Base-by-base conservation (phyloP, 164 flowering plant genomes). In the Chimonanthus salicifolius region DNA sequence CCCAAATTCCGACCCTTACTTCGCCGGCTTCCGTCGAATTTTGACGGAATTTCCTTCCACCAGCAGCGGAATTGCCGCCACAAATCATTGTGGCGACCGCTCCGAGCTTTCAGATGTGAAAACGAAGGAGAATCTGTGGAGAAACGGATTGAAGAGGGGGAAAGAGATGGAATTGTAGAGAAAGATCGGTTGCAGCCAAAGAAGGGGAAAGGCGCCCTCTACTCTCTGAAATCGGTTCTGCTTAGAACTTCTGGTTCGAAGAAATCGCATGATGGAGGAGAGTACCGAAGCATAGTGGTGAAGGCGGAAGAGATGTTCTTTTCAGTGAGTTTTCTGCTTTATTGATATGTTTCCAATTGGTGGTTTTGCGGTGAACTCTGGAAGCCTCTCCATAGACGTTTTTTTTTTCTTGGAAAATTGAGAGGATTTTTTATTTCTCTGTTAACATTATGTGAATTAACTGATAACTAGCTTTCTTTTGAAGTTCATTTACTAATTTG, bases 91-190 rank as follows among this genome's bases (percentile, higher is more conserved):
- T 20, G 77, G 79, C 78, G 47, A 20, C 79, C 47, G 47, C 85
- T 86, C 74, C 85, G 87, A 77, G 78, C 89, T 9, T 86, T 88
- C 76, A 85, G 75, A 79, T 58, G 79, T 3, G 90, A 85, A 15
- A 80, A 84, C 51, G 86, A 78, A 45, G 83, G 77, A 58, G 85
- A 73, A 58, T 50, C 60, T 16, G 79, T 49, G 9, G 84, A 78
- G 75, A 73, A 67, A 44, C 75, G 69, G 72, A 20, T 0, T 58
- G 74, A 72, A 20, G 75, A 75, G 74, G 50, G 15, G 77, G 48
- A 54, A 74, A 69, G 71, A 49, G 71, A 54, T 11, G 54, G 44
- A 54, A 20, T 44, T 68, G 68, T 71, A 6, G 58, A 67, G 68
- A 73, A 66, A 49, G 47, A 66, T 44, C 68, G n/a, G 2, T 66